A percentile compares a stretch with the other conserved stretches of the same genome.
phyloP scores from a whole-genome alignment of 2,329 filamentous ascomycete species.

The Lasiodiplodia gonubiensis region DNA sequence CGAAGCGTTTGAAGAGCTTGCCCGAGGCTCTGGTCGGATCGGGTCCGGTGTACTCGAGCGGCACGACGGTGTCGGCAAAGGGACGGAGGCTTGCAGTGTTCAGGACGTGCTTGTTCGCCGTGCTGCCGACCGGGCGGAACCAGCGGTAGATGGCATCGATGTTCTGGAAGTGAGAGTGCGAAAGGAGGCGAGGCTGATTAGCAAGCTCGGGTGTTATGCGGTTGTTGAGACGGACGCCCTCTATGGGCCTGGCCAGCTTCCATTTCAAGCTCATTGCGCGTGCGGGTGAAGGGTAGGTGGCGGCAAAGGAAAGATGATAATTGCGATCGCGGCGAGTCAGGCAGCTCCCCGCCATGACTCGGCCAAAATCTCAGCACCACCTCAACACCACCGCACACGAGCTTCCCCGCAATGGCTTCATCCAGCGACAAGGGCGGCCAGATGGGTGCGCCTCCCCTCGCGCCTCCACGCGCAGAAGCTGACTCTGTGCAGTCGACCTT shows the following conservation, averaged over 20 bases:
- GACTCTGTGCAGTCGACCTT: constrained; percentile 62
- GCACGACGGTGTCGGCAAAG: neutral
- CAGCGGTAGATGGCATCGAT: neutral
- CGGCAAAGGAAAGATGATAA: neutral
- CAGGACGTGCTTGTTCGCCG: neutral
- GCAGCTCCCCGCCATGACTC: constrained; percentile 16
- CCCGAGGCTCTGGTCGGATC: constrained; percentile 19
- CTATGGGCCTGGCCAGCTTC: neutral
- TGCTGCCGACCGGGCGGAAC: neutral
- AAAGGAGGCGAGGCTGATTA: neutral
- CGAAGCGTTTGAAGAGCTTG: constrained; percentile 61
- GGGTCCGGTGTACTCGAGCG: constrained; percentile 60
- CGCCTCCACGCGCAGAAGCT: neutral
- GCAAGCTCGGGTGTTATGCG: neutral
- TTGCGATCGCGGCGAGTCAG: constrained; percentile 4
- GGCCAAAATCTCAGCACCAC: constrained; percentile 28
- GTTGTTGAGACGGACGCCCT: neutral
- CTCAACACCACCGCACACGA: constrained; percentile 15
- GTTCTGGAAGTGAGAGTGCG: neutral
- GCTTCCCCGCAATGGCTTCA: constrained; percentile 26
- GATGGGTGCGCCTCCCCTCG: constrained; percentile 2
- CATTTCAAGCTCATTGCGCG: neutral
- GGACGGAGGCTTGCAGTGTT: neutral
- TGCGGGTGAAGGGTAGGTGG: neutral
- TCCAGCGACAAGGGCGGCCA: constrained; percentile 22